Evolutionary conservation across 2,329 filamentous ascomycete genomes (phyloP).

Genomic region (Monilinia laxa): DNA sequence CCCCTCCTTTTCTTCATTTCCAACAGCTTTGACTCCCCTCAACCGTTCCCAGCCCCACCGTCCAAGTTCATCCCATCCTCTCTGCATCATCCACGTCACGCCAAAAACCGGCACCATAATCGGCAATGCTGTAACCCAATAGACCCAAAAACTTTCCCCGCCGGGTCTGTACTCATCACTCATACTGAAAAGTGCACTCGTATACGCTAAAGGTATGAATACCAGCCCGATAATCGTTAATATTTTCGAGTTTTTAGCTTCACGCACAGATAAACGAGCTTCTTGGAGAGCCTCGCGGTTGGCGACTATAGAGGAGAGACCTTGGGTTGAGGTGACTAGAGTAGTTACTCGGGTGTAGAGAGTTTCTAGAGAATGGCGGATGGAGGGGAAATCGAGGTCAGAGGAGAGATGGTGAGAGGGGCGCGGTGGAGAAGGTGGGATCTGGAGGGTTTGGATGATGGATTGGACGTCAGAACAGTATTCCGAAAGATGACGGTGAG

Average conservation of each 20-base stretch:
- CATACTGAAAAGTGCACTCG: slow-evolving; percentile 16
- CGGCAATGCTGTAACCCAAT: slow-evolving; percentile 5
- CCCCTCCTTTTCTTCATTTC: background rate
- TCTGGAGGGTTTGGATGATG: slow-evolving; percentile 9
- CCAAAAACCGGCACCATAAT: slow-evolving; percentile 5
- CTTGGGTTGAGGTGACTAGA: background rate
- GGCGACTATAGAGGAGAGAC: slow-evolving; percentile 10
- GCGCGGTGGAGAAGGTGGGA: background rate
- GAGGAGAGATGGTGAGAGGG: background rate
- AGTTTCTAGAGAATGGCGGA: background rate
- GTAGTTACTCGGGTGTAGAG: background rate
- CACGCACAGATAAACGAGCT: background rate
- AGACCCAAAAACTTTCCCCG: background rate
- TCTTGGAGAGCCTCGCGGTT: slow-evolving; percentile 6
- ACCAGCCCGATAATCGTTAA: slow-evolving; percentile 9
- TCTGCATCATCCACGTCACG: slow-evolving; percentile 1
- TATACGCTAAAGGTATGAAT: slow-evolving; percentile 4
- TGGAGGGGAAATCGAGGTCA: background rate
- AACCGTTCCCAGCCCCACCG: background rate
- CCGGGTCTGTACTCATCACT: slow-evolving; percentile 12
- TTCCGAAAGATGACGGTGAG: slow-evolving; percentile 10
- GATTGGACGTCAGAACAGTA: background rate
- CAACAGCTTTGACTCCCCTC: background rate
- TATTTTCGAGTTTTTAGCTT: background rate
- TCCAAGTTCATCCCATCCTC: background rate